Evolutionary conservation across 1,284 basidiomycete species (phyloP), one percentile per base, ranked within the genome.

Genomic region (Ganoderma meredithae): DNA sequence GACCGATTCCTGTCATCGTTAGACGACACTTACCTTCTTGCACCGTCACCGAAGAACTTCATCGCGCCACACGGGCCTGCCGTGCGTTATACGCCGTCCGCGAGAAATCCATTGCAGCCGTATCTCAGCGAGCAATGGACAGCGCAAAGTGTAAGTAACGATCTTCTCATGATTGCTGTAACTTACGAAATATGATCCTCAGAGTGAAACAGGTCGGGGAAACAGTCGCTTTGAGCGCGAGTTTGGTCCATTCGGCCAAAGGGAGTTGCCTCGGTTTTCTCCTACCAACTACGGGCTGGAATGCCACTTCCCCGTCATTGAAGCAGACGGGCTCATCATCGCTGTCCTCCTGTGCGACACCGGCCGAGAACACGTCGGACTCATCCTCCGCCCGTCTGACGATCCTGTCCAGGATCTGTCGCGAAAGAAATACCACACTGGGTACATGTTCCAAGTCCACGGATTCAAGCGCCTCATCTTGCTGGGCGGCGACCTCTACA

Each of bases 401-500:
- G 8, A 22, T 17, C 31, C 25, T 15, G 8, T 55, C 52, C 47
- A 25, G 17, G 49, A 53, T 31, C 62, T 39, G 2, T 19, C 31
- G n/a, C 25, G 62, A 36, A 55, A 53, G 49, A 49, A 49, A 22
- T 49, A 49, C 47, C 22, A 49, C n/a, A 49, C 47, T 22, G 22
- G 47, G 47, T 49, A 8, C 47, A 49, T 49, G 47, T 25, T 49
- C 22, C n/a, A 8, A 3, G 1, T 9, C 44, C 1, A 22, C 22
- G 47, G 22, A 10, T 49, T 49, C 22, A 49, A 49, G n/a, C 47
- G 47, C 22, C 47, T 49, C 47, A 19, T 49, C 6, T 25, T 25
- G 10, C 22, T 65, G 1, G 64, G 64, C 15, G 12, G 52, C 8
- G 64, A 65, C 56, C n/a, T 36, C 44, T 47, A 65, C 64, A 41